A percentile compares a stretch with the other conserved stretches of the same genome.
These are phyloP conservation scores for Ophiocordyceps australis DNA, from an alignment of 2,329 filamentous ascomycete genomes.

Conservation along the genomic window DNA sequence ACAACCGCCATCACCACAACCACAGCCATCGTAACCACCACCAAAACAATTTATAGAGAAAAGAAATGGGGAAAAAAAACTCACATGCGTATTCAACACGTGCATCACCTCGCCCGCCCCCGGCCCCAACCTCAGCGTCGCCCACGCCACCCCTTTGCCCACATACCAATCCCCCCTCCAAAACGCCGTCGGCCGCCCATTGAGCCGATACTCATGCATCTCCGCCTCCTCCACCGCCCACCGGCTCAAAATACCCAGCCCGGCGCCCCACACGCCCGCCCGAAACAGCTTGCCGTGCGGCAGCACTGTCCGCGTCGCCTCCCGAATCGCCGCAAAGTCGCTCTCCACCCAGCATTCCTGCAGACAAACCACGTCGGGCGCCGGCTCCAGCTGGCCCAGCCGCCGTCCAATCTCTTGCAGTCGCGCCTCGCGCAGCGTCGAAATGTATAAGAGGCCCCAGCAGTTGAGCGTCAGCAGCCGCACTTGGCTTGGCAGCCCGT, in stretches of 20 bases:
- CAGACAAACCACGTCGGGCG: constrained; percentile 74
- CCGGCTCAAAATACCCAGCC: constrained; percentile 72
- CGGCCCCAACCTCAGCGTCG: constrained; percentile 55
- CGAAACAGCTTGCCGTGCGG: constrained; percentile 90
- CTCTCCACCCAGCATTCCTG: constrained; percentile 89
- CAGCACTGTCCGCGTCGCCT: constrained; percentile 52
- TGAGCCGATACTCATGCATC: constrained; percentile 79
- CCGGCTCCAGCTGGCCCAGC: constrained; percentile 47
- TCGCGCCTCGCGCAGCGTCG: constrained; percentile 59
- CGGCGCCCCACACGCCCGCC: constrained; percentile 75
- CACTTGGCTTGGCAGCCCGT: too few species aligned
- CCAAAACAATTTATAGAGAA: too few species aligned
- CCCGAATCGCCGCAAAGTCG: constrained; percentile 65
- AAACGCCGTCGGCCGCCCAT: constrained; percentile 84
- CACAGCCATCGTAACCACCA: too few species aligned
- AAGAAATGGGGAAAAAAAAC: constrained; percentile 7
- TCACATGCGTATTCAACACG: constrained; percentile 81
- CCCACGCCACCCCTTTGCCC: constrained; percentile 81
- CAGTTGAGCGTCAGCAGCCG: constrained; percentile 72
- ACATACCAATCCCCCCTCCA: constrained; percentile 94
- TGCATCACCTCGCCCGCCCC: constrained; percentile 52
- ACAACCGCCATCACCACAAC: too few species aligned
- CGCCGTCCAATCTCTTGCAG: constrained; percentile 70
- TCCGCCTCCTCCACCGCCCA: constrained; percentile 85
- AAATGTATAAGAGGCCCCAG: constrained; percentile 86